phyloP scores from a whole-genome alignment of 805 yeast species.

The Saccharomycopsis selenospora region DNA sequence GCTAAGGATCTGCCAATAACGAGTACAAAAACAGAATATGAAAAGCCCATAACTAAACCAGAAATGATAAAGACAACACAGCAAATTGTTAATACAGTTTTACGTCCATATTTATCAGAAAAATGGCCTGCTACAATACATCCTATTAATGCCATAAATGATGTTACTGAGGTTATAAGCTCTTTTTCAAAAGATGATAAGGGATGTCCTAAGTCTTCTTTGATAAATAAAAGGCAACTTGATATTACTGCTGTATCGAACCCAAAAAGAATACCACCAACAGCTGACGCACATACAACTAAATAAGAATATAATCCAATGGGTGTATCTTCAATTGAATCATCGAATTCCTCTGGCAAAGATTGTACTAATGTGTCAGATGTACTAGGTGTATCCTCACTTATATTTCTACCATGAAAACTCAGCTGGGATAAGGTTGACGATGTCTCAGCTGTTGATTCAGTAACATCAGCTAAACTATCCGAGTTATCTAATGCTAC shows the following conservation, averaged over 20 bases:
- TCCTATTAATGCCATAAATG: constrained; percentile 50
- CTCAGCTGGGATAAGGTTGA: not conserved
- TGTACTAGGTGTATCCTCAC: not conserved
- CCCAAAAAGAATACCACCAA: constrained; percentile 58
- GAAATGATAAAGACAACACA: constrained; percentile 41
- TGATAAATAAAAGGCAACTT: constrained; percentile 46
- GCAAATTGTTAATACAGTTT: constrained; percentile 33
- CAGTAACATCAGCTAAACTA: not conserved
- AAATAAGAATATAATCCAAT: constrained; percentile 19
- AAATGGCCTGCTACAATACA: constrained; percentile 42
- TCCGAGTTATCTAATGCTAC: not conserved
- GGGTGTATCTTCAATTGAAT: constrained; percentile 19
- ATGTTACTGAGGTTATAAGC: constrained; percentile 37
- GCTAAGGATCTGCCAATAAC: constrained; percentile 53
- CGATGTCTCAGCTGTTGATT: not conserved
- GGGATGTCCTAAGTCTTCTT: constrained; percentile 31
- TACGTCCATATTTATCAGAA: constrained; percentile 45
- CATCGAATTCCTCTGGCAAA: no score
- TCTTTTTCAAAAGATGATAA: constrained; percentile 34
- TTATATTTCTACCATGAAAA: not conserved
- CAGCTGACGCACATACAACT: constrained; percentile 35
- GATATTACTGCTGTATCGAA: constrained; percentile 61
- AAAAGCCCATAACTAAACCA: constrained; percentile 42
- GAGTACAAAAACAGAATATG: constrained; percentile 34
- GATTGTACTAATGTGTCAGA: no score